Evolutionary conservation across 306 rosid genomes (phyloP).

Genomic region (Betula pendula): DNA sequence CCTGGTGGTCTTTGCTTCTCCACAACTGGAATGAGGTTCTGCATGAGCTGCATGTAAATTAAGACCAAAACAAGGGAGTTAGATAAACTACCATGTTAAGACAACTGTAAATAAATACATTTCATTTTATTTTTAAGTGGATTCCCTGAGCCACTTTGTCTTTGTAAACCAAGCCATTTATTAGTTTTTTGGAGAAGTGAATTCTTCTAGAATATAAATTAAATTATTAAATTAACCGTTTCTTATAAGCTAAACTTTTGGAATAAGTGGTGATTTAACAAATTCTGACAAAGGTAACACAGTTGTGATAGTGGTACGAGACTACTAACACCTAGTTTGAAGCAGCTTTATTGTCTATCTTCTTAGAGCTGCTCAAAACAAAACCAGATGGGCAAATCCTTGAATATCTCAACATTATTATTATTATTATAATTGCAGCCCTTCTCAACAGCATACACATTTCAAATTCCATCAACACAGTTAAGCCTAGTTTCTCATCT

Average conservation of each 20-base stretch:
- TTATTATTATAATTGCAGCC: background rate
- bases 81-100: background rate
- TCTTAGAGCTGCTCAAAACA: background rate
- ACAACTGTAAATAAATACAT: background rate
- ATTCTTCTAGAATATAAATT: no score
- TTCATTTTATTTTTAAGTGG: background rate
- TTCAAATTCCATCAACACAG: background rate
- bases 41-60: slow-evolving; percentile 52
- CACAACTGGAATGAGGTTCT: slow-evolving; percentile 48
- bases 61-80: background rate
- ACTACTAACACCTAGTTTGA: background rate
- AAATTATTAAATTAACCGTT: no score
- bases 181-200: background rate
- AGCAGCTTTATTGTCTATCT: background rate
- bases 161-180: background rate
- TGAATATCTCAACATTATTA: background rate
- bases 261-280: no score
- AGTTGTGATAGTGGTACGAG: background rate
- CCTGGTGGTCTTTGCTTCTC: slow-evolving; percentile 45
- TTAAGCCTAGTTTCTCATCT: background rate
- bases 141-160: background rate
- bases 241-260: no score
- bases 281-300: background rate
- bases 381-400: background rate
- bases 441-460: background rate